phyloP scores from a whole-genome alignment of 2,329 filamentous ascomycete species.

The Alternaria burnsii region DNA sequence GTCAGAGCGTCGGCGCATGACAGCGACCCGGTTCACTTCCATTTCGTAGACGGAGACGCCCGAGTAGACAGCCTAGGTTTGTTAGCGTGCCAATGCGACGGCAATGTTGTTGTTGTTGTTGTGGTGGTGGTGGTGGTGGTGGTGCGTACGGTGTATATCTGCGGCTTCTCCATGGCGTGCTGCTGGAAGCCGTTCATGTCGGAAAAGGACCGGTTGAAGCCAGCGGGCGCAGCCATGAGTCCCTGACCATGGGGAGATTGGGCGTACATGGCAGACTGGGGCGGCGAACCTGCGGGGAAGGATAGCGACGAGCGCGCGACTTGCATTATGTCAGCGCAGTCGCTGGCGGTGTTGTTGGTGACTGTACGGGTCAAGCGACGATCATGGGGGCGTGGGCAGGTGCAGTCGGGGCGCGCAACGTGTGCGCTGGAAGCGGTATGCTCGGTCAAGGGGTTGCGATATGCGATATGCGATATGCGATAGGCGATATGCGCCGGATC shows the following conservation, averaged over 20 bases:
- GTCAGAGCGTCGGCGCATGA: constrained; percentile 95
- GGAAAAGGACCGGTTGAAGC: constrained; percentile 51
- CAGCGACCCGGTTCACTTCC: constrained; percentile 91
- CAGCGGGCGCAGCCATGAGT: constrained; percentile 47
- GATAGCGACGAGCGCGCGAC: constrained; percentile 43
- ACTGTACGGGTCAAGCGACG: constrained; percentile 24
- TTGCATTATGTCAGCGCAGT: constrained; percentile 42
- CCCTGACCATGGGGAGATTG: constrained; percentile 40
- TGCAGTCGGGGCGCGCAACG: constrained; percentile 6
- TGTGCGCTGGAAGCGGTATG: not conserved
- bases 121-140: constrained; percentile 60
- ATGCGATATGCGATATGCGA: constrained; percentile 8
- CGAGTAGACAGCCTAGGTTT: constrained; percentile 79
- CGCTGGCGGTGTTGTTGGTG: constrained; percentile 22
- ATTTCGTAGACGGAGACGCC: constrained; percentile 98
- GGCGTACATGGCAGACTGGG: constrained; percentile 47
- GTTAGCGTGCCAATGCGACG: constrained; percentile 64
- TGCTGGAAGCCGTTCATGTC: constrained; percentile 47
- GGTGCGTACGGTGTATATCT: constrained; percentile 59
- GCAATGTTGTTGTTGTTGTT: constrained; percentile 45
- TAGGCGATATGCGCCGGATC: constrained; percentile 4
- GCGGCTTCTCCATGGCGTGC: constrained; percentile 56
- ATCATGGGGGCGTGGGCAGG: constrained; percentile 24
- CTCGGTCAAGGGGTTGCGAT: constrained; percentile 4
- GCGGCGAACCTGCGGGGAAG: constrained; percentile 38